Conservation (phyloP, 495 filamentous ascomycete species). For the Aspergillus bertholletiae region DNA sequence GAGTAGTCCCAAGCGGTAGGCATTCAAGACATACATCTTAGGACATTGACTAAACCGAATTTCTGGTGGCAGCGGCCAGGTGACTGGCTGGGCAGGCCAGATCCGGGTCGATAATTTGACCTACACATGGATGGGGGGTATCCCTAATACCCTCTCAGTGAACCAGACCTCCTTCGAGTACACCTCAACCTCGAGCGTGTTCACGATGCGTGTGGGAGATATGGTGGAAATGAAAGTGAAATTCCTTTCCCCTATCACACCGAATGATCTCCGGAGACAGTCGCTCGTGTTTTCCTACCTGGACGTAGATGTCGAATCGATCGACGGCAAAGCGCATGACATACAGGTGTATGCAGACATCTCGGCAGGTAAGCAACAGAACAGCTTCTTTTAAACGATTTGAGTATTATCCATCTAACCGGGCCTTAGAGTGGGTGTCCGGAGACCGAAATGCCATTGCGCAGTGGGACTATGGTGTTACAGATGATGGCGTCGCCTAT, state of each 20-base stretch:
- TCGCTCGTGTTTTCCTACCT: constrained; percentile 56
- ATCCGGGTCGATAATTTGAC: constrained; percentile 52
- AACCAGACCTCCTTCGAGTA: constrained; percentile 53
- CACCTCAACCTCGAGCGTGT: constrained; percentile 56
- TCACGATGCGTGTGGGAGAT: constrained; percentile 48
- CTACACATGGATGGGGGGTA: constrained; percentile 61
- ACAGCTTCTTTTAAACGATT: neutral
- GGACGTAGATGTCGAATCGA: constrained; percentile 47
- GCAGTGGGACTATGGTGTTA: constrained; percentile 52
- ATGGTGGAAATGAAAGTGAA: constrained; percentile 51
- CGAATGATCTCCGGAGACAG: constrained; percentile 51
- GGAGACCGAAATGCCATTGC: constrained; percentile 47
- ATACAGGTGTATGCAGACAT: constrained; percentile 60
- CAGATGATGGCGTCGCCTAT: constrained; percentile 43
- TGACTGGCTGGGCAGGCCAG: constrained; percentile 53
- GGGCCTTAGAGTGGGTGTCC: constrained; percentile 51
- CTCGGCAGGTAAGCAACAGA: constrained; percentile 44
- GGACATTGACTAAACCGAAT: neutral
- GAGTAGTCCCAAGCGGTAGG: constrained; percentile 18
- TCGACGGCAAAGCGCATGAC: constrained; percentile 50
- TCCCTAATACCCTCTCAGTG: constrained; percentile 34
- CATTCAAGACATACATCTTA: neutral
- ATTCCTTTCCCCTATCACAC: constrained; percentile 57
- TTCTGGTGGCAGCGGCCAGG: constrained; percentile 35
- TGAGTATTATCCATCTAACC: constrained; percentile 10